phyloP scores from a whole-genome alignment of 2,329 filamentous ascomycete species.

The Colletotrichum sp. region DNA sequence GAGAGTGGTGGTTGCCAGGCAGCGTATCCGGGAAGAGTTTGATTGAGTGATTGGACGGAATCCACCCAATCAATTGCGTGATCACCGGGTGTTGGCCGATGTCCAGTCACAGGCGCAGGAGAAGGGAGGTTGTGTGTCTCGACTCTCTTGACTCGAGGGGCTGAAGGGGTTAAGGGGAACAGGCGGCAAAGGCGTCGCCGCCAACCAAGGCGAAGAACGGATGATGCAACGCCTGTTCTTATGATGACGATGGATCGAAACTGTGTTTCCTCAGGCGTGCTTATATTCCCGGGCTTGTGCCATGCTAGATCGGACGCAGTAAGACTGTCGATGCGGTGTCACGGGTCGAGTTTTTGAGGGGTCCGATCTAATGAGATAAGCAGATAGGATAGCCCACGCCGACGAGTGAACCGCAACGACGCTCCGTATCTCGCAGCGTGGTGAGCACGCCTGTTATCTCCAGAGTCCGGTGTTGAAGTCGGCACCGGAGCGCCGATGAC shows the following conservation, averaged over 20 bases:
- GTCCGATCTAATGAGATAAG: neutral
- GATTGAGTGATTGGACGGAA: neutral
- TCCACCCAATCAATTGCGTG: conserved; percentile 20
- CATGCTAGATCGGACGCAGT: neutral
- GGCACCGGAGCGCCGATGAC: conserved; percentile 16
- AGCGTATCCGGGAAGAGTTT: neutral
- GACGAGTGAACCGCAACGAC: neutral
- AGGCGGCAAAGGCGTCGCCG: neutral
- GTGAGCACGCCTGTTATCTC: neutral
- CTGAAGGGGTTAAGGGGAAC: neutral
- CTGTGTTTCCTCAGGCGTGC: neutral
- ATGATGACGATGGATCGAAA: neutral
- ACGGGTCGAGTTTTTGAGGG: neutral
- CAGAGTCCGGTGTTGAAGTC: neutral
- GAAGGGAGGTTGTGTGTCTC: neutral
- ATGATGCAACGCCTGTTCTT: neutral
- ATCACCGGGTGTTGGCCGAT: conserved; percentile 13
- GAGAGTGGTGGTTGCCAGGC: neutral
- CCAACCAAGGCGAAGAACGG: neutral
- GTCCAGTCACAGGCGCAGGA: neutral
- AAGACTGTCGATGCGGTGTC: conserved; percentile 8
- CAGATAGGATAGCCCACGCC: neutral
- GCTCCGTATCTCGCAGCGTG: neutral
- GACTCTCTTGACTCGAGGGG: neutral
- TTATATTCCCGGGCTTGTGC: neutral